Percentiles rank a stretch among this genome's conserved stretches.
Conservation (phyloP, 176 grass and related monocot species). For the Oryza australiensis region DNA sequence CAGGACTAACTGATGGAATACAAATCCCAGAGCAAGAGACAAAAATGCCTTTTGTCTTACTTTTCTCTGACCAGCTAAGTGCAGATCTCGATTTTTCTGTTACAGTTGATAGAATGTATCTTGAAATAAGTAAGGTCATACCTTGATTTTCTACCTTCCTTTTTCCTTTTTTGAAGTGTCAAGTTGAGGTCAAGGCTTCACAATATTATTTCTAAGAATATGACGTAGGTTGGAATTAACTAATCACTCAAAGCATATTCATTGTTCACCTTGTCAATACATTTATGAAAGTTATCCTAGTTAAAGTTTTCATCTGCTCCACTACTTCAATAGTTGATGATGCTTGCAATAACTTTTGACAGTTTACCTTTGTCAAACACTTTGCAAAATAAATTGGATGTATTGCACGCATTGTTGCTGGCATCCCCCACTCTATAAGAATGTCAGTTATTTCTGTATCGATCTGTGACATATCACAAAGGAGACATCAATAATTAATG, state of each 20-base stretch:
- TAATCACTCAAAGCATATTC: not conserved
- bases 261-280: not conserved
- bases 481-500: conserved; percentile 20
- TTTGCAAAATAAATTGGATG: conserved; percentile 96
- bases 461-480: conserved; percentile 65
- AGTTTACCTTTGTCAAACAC: conserved; percentile 74
- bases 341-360: conserved; percentile 1
- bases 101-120: not conserved
- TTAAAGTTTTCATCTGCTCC: conserved; percentile 1
- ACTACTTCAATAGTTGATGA: conserved; percentile 10
- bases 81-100: not conserved
- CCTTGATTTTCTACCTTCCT: conserved; percentile 1
- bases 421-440: conserved; percentile 98
- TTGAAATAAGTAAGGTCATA: not conserved
- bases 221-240: not conserved
- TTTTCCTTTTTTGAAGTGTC: not conserved
- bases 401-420: conserved; percentile 64
- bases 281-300: not conserved
- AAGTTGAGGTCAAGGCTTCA: not conserved
- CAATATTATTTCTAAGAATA: not conserved
- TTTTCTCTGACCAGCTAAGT: not conserved
- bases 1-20: conserved; percentile 3
- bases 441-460: conserved; percentile 82
- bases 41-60: not conserved
- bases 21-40: not conserved